Evolutionary conservation across 1,284 basidiomycete species (phyloP), one percentile per base, ranked within the genome.

Genomic region (Boletus semigastroideus): DNA sequence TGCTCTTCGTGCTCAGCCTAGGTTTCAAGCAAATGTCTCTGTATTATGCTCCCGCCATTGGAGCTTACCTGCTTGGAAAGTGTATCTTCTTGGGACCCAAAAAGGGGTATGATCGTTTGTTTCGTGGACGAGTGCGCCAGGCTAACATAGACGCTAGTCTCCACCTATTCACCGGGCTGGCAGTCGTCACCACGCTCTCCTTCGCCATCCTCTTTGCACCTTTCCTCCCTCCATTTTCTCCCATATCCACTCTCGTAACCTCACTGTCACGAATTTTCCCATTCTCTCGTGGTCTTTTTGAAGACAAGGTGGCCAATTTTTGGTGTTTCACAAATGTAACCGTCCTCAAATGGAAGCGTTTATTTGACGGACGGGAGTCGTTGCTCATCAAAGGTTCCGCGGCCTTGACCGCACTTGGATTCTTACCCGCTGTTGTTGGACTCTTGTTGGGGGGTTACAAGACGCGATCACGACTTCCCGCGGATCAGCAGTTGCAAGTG

Each of bases 21-120:
- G 80, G 87, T 4, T 97, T 97, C 78, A 97, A 98, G 70, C 94
- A 97, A 70, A 97, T 97, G 93, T 87, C 91, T 5, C 74, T 98
- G 12, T 97, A 96, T 68, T 98, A 93, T 67, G 90, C 92, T 0
- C 95, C 95, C 8, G 93, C 90, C 1, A 80, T 95, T 19, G 90
- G 92, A 37, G 82, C 86, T 0, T 95, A 93, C 69, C 73, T 94
- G 2, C 72, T 94, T 14, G 90, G 85, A 37, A 96, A 88, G 73
- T 96, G 87, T 67, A 61, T 90, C 13, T 87, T 80, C 65, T 75
- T 91, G 28, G 91, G 86, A 39, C 74, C 74, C 43, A 65, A 64
- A 22, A 69, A 79, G 48, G 94, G 92, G 91, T 92, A 67, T 53
- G 84, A 30, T 22, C 16, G 70, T 7, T 14, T 39, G 11, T 14